Evolutionary conservation across 352 stramenopile species (phyloP), one percentile per base, ranked within the genome.

Genomic region (Pythium guiyangense): DNA sequence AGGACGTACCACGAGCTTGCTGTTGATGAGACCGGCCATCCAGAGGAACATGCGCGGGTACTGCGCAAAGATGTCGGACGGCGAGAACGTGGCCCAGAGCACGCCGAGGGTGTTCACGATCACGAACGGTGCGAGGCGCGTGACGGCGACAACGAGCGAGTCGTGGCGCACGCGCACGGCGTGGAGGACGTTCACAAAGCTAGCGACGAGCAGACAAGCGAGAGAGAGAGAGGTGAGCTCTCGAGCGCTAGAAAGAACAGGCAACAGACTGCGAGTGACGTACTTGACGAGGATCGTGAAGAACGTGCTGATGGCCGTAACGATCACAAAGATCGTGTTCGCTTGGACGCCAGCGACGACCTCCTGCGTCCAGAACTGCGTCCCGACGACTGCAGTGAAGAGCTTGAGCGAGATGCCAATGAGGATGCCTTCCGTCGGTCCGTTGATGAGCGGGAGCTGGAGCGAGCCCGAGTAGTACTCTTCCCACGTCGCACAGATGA

Each of bases 381-480:
- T 57, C 8, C 85, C 85, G 20, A 88, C 58, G 0, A 58, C 45
- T 0, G 83, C 77, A 18, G 85, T 95, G 53, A 89, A 68, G 9
- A 95, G 66, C 70, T 95, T 92, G 6, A 95, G 47, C 22, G 64
- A 69, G 48, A 92, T 73, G 2, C 70, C 85, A 49, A 96, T 88
- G 39, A 99, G 62, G 44, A 99, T 88, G 57, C 97, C 97, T 70
- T 99, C 96, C 14, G 79, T 98, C 2, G 97, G 96, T 18, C 96
- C 97, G 74, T 99, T 99, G 60, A 99, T 87, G 31, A 97, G 78
- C 34, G 96, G 96, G 49, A 99, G 73, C 57, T 98, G 82, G 12
- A 99, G 77, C 60, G 90, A 85, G 29, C 95, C 94, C 1, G 88
- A 98, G 78, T 98, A 97, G 76, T 98, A 90, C 73, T 95, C 85